Conservation (phyloP, 257 asterid genomes). For the Knoxia roxburghii region DNA sequence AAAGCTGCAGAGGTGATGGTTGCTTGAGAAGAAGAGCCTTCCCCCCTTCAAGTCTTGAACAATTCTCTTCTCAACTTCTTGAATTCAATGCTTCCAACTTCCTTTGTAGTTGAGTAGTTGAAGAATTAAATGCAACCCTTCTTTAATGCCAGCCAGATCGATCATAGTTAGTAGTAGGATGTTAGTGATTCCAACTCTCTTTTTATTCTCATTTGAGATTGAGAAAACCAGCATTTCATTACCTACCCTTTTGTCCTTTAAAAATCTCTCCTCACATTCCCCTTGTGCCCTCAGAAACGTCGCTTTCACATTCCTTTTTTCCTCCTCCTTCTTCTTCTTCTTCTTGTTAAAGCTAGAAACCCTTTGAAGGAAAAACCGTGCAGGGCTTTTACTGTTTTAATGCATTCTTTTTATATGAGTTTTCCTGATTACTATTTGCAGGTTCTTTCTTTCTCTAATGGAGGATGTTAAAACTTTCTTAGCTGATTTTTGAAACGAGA, state of each 20-base stretch:
- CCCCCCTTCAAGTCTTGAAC: slow-evolving; percentile 6
- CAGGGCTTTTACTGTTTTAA: no score
- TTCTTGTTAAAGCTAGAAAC: neutral
- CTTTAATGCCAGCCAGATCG: slow-evolving; percentile 13
- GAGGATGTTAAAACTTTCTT: neutral
- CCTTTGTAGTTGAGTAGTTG: slow-evolving; percentile 28
- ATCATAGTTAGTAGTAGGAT: no score
- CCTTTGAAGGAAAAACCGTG: no score
- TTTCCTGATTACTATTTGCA: no score
- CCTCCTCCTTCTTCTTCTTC: no score
- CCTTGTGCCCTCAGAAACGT: slow-evolving; percentile 17
- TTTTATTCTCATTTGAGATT: neutral
- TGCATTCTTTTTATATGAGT: no score
- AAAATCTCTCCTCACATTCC: neutral
- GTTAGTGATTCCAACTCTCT: neutral
- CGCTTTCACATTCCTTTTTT: slow-evolving; percentile 5
- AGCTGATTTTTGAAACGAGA: slow-evolving; percentile 17
- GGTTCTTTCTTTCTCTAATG: neutral
- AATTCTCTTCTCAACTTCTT: slow-evolving; percentile 7
- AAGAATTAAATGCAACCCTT: slow-evolving; percentile 26
- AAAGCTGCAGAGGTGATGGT: slow-evolving; percentile 12
- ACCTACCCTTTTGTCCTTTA: neutral
- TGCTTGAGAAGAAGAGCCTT: slow-evolving; percentile 1
- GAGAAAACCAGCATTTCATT: neutral
- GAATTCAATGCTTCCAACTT: slow-evolving; percentile 24